Evolutionary conservation across 352 stramenopile genomes (phyloP).

Genomic region (Pythium volutum): DNA sequence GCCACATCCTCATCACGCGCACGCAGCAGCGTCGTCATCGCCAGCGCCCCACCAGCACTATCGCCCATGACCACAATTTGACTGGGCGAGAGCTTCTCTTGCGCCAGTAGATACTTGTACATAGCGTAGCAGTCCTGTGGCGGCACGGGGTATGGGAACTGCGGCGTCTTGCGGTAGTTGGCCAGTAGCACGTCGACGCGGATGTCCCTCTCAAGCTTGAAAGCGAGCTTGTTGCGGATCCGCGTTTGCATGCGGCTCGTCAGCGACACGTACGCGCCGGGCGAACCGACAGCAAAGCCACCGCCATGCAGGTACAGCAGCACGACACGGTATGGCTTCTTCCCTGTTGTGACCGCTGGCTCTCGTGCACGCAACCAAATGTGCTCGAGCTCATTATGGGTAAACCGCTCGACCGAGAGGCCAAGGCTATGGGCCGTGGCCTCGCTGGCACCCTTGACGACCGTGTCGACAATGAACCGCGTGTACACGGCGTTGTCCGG

Average conservation of each 20-base stretch:
- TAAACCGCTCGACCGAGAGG: not conserved
- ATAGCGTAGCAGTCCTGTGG: constrained; percentile 8
- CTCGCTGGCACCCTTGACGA: not conserved
- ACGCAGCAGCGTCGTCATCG: constrained; percentile 18
- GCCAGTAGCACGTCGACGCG: constrained; percentile 18
- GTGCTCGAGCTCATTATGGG: constrained; percentile 22
- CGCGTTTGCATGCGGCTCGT: no score
- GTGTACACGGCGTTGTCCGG: constrained; percentile 9
- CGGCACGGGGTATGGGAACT: constrained; percentile 7
- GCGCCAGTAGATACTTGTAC: constrained; percentile 20
- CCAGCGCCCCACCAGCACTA: constrained; percentile 16
- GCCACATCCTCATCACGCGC: not conserved
- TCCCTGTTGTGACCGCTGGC: not conserved
- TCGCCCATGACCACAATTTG: constrained; percentile 21
- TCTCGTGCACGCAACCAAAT: constrained; percentile 11
- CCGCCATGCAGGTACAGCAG: constrained; percentile 22
- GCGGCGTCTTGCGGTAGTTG: constrained; percentile 28
- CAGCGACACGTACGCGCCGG: no score
- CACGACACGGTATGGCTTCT: not conserved
- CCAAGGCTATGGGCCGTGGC: not conserved
- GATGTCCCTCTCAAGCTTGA: not conserved
- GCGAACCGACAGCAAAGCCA: no score
- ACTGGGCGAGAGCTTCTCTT: not conserved
- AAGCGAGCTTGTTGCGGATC: not conserved
- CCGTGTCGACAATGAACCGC: not conserved